Evolutionary conservation across 2,329 filamentous ascomycete genomes (phyloP).

Genomic region (Fusarium sp.): DNA sequence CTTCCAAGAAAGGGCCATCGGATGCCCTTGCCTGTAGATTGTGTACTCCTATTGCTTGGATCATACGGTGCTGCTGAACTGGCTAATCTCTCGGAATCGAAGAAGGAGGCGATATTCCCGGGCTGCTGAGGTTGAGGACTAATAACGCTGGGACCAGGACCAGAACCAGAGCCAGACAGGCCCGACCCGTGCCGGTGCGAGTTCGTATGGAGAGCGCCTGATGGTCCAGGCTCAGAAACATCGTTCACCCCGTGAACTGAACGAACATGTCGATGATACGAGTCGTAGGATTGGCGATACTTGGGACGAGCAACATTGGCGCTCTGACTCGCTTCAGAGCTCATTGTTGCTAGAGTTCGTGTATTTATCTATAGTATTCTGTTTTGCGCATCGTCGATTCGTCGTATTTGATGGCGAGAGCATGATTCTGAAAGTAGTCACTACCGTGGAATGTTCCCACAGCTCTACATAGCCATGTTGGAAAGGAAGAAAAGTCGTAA

Average conservation of each 20-base stretch:
- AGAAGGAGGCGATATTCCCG: slow-evolving; percentile 43
- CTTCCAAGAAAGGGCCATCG: slow-evolving; percentile 47
- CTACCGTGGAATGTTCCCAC: slow-evolving; percentile 12
- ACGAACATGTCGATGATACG: slow-evolving; percentile 45
- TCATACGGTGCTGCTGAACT: slow-evolving; percentile 36
- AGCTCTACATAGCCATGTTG: slow-evolving; percentile 30
- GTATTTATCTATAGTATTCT: slow-evolving; percentile 22
- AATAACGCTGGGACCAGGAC: neutral
- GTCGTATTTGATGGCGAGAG: slow-evolving; percentile 20
- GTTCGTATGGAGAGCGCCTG: slow-evolving; percentile 14
- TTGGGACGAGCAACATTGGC: slow-evolving; percentile 36
- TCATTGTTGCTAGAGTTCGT: slow-evolving; percentile 36
- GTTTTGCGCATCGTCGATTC: slow-evolving; percentile 25
- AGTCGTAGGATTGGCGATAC: slow-evolving; percentile 42
- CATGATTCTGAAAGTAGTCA: slow-evolving; percentile 30
- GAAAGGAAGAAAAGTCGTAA: neutral
- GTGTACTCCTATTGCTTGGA: slow-evolving; percentile 15
- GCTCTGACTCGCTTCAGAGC: slow-evolving; percentile 30
- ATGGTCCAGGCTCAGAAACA: slow-evolving; percentile 19
- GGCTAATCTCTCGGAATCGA: slow-evolving; percentile 44
- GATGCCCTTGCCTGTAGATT: slow-evolving; percentile 17
- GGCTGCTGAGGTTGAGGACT: slow-evolving; percentile 12
- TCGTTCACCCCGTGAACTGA: slow-evolving; percentile 40
- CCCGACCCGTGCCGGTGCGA: slow-evolving; percentile 21
- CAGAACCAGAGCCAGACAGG: neutral